Evolutionary conservation across 2,329 filamentous ascomycete species (phyloP), one percentile per base, ranked within the genome.

Genomic region (Ophiostoma piceae): DNA sequence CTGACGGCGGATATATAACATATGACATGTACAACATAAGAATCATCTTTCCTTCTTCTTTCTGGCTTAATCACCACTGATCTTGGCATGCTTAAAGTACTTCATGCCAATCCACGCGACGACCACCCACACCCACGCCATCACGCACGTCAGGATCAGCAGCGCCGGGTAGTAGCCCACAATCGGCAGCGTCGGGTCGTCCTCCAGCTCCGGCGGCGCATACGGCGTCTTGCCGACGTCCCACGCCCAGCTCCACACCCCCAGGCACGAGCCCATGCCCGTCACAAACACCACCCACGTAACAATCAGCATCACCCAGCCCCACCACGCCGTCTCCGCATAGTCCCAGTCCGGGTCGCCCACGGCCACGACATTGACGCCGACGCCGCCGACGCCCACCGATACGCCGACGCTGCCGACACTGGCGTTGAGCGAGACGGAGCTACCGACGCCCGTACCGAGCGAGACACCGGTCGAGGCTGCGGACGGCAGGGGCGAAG

Each of bases 91-190:
- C 75, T 94, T 88, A 77, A 99, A 99, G 79, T 98, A 98, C 79
- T 99, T 99, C 94, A 99, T 98, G 32, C 95, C 95, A 67, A 98
- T 90, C 95, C 95, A 99, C 12, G 96, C 95, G 71, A 96, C 89
- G 14, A 97, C 88, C 22, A 98, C 95, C 95, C 95, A 99, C 6
- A 98, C 92, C 95, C 95, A 99, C 22, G 94, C 93, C 92, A 99
- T 97, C 37, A 99, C 92, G 66, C 89, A 90, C 3, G 94, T 97
- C 74, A 98, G 82, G 71, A 98, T 95, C 73, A 98, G 91, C 76
- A 99, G 82, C 12, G 94, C 92, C 32, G 95, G 95, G 80, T 99
- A 99, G 79, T 99, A 99, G 11, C 96, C 95, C 12, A 96, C 92
- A 76, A 99, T 97, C 2, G 95, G 95, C 75, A 99, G 80, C 2